These are phyloP conservation scores for Epichloe typhina DNA, from an alignment of 2,329 filamentous ascomycete species.

Conservation along the genomic window DNA sequence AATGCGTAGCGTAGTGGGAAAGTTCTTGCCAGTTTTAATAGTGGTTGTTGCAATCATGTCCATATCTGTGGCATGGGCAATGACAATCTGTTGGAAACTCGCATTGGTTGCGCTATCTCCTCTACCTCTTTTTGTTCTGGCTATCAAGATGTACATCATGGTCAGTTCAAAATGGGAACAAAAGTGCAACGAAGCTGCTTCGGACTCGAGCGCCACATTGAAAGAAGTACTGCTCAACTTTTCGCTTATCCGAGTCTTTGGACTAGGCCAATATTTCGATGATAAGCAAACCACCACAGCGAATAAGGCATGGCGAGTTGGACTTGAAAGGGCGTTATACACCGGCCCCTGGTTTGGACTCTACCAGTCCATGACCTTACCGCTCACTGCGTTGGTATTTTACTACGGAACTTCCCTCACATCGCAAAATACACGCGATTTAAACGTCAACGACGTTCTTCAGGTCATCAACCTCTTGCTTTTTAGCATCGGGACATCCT, in stretches of 20 bases:
- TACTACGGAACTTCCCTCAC: slow-evolving; percentile 65
- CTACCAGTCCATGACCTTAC: slow-evolving; percentile 59
- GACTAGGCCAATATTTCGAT: slow-evolving; percentile 59
- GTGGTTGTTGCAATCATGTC: slow-evolving; percentile 53
- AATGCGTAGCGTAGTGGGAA: slow-evolving; percentile 68
- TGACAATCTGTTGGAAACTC: slow-evolving; percentile 65
- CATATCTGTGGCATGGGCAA: slow-evolving; percentile 61
- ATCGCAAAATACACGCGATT: slow-evolving; percentile 26
- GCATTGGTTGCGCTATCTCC: slow-evolving; percentile 62
- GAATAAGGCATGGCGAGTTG: slow-evolving; percentile 40
- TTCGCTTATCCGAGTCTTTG: slow-evolving; percentile 62
- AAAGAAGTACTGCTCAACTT: slow-evolving; percentile 69
- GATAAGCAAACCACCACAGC: slow-evolving; percentile 45
- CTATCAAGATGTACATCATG: slow-evolving; percentile 51
- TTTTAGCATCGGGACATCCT: slow-evolving; percentile 66
- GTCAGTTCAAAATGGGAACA: slow-evolving; percentile 61
- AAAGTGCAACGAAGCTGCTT: slow-evolving; percentile 49
- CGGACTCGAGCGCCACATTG: slow-evolving; percentile 42
- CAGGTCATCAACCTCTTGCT: slow-evolving; percentile 71
- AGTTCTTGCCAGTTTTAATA: slow-evolving; percentile 60
- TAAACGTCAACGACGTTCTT: slow-evolving; percentile 47
- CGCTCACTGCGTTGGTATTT: slow-evolving; percentile 67
- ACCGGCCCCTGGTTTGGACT: slow-evolving; percentile 63
- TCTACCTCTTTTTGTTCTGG: slow-evolving; percentile 51
- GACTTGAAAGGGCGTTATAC: slow-evolving; percentile 51